phyloP scores from a whole-genome alignment of 2,329 filamentous ascomycete genomes.

The Zymoseptoria pseudotritici region DNA sequence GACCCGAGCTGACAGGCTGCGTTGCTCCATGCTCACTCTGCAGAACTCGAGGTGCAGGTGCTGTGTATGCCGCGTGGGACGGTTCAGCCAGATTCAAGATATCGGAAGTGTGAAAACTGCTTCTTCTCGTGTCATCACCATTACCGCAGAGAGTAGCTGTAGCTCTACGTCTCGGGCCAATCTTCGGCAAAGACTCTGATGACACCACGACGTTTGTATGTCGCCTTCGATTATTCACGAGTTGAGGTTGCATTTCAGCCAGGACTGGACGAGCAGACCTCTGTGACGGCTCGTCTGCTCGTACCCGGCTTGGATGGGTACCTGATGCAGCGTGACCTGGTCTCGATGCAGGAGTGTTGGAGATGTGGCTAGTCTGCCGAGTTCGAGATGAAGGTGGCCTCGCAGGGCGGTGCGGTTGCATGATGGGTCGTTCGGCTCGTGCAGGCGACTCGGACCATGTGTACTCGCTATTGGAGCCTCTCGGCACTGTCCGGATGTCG shows the following conservation, averaged over 20 bases:
- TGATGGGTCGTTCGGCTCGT: constrained; percentile 7
- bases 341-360: not conserved
- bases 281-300: not conserved
- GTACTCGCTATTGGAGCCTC: constrained; percentile 30
- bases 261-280: not conserved
- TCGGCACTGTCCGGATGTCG: constrained; percentile 1
- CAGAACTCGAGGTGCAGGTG: not conserved
- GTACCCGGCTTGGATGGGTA: not conserved
- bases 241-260: not conserved
- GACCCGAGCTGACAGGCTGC: constrained; percentile 15
- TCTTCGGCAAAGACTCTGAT: not conserved
- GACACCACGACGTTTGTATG: not conserved
- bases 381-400: not conserved
- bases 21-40: not conserved
- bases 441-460: constrained; percentile 38
- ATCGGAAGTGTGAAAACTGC: constrained; percentile 18
- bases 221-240: not conserved
- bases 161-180: not conserved
- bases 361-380: not conserved
- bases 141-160: not conserved
- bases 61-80: not conserved
- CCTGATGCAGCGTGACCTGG: not conserved
- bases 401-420: constrained; percentile 7
- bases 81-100: constrained; percentile 13
- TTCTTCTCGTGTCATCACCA: not conserved